These are phyloP conservation scores for Trametes sanguinea DNA, from an alignment of 768 basidiomycete genomes.

Conservation along the genomic window DNA sequence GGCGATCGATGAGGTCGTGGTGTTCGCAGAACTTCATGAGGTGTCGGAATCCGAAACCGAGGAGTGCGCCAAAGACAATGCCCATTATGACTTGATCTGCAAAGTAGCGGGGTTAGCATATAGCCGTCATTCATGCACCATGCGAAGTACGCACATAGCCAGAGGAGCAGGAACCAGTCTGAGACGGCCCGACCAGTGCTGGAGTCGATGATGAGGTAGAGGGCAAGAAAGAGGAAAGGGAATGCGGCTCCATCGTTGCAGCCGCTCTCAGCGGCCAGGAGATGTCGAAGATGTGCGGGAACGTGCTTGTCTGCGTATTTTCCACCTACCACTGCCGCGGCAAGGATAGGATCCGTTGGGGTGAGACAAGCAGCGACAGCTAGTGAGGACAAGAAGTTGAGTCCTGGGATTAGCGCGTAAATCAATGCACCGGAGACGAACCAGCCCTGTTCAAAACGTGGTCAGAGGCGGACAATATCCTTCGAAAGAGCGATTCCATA, in stretches of 20 bases:
- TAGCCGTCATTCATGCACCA: background rate
- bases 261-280: conserved; percentile 77
- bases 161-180: conserved; percentile 87
- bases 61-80: conserved; percentile 65
- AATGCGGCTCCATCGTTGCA: conserved; percentile 98
- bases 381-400: conserved; percentile 87
- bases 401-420: conserved; percentile 85
- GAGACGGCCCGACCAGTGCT: conserved; percentile 64
- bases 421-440: conserved; percentile 90
- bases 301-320: conserved; percentile 99
- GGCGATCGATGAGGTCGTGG: conserved; percentile 85
- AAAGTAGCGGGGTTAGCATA: conserved; percentile 3
- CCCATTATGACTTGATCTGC: conserved; percentile 83
- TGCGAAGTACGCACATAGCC: conserved; percentile 66
- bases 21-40: conserved; percentile 92
- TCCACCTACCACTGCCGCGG: conserved; percentile 90
- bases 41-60: conserved; percentile 82
- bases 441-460: conserved; percentile 70
- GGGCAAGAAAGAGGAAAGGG: conserved; percentile 87
- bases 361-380: conserved; percentile 92
- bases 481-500: conserved; percentile 40
- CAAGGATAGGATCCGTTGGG: conserved; percentile 93
- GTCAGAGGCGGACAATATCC: background rate
- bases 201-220: conserved; percentile 80
- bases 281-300: conserved; percentile 71